Evolutionary conservation across 2,329 filamentous ascomycete genomes (phyloP), one percentile per base, ranked within the genome.

Genomic region (Didymellaceae sp.): DNA sequence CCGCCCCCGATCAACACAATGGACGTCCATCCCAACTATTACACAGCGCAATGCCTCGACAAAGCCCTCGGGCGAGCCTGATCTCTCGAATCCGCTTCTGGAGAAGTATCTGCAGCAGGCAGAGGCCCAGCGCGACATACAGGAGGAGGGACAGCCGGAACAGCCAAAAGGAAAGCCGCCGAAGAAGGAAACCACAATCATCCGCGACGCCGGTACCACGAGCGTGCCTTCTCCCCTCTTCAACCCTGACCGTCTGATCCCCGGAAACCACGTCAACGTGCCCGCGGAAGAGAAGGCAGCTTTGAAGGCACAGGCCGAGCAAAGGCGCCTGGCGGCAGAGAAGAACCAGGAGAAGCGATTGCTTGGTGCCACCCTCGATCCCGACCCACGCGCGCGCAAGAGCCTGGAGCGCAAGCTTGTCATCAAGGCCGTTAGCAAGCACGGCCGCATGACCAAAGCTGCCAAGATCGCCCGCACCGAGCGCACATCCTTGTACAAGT

Each of bases 331-430:
- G 13, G 48, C 47, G 10, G 50, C 37, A 2, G 26, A 55, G 22
- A 35, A 42, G 3, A 56, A 68, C 9, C 46, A 49, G 7, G 50
- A 63, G 28, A 80, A 81, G 61, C 82, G 89, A 78, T 81, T 83
- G 47, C 78, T 82, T 48, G 82, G 83, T 21, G 47, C 57, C 45
- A 61, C 40, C 20, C 75, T 90, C 37, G 88, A 96, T 71, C 94
- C 94, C 5, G 83, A 88, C 60, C 91, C 92, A 13, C 75, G 80
- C 34, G 81, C 81, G 49, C 84, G 91, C 50, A 78, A 86, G 45
- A 82, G 86, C 50, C 96, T 89, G 85, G 86, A 96, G 77, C 83
- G 90, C 65, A 91, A 88, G 74, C 91, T 92, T 81, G 84, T 96
- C 31, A 88, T 93, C 46, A 85, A 88, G 60, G 84, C 88, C 72